Evolutionary conservation across 352 stramenopile species (phyloP), one percentile per base, ranked within the genome.

Genomic region (Phytopythium chamaehyphon): DNA sequence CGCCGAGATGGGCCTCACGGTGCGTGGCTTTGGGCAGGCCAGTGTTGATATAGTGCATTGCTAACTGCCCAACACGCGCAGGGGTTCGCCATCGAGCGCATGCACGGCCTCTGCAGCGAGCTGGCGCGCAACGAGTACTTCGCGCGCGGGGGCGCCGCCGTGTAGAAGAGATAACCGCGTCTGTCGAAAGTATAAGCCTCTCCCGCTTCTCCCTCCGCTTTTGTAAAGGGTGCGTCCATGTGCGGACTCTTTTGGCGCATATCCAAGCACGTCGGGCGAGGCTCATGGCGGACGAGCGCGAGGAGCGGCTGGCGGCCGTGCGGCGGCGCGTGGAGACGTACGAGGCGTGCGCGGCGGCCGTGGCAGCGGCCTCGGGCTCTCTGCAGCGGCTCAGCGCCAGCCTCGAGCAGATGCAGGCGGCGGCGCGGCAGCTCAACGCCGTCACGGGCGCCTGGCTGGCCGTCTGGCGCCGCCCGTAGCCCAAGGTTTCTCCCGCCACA

Each of bases 121-220:
- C 69, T 90, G 51, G 57, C 65, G n/a, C 74, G 79, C 28, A 87
- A 90, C 60, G 77, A 80, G 15, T 82, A 85, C 48, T 81, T 85
- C 54, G 37, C 69, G 26, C 70, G 72, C 44, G 69, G 70, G 40
- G 61, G 72, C 24, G 46, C 44, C 5, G 26, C 12, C 45, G 28
- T 33, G 5, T 33, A 33, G 28, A n/a, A n/a, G n/a, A n/a, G n/a
- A n/a, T n/a, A n/a, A n/a, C n/a, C 28, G 28, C 9, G 28, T 33
- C 28, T 33, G 28, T 33, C 28, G 9, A 33, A 33, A 33, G 28
- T 33, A 33, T 33, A 33, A 5, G 9, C 28, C 28, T n/a, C 28
- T 33, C 28, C 28, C 9, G 5, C 28, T 33, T 33, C 28, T 10
- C 37, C 43, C n/a, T n/a, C n/a, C n/a, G n/a, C n/a, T n/a, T n/a